Base-by-base conservation (phyloP, 2,329 filamentous ascomycete genomes). In the Fusarium goolgardi region DNA sequence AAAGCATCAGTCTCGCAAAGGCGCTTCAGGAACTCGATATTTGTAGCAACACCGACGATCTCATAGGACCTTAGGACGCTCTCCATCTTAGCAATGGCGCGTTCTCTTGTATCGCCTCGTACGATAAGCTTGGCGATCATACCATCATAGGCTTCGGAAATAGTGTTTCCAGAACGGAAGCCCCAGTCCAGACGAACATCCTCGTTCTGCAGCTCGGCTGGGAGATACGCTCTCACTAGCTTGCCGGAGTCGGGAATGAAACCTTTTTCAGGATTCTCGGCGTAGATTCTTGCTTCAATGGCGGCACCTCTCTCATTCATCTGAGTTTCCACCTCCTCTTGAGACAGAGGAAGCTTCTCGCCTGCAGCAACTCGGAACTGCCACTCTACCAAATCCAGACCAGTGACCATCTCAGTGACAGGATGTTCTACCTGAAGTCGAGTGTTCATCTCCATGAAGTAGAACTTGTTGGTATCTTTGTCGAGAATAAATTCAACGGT, bases 51-150 rank as follows among this genome's bases (percentile, higher is more conserved):
- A 0, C 96, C 96, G 4, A 95, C 96, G 13, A 99, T 90, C 79
- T 99, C 93, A 76, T 98, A 99, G 47, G 93, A 86, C 69, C 93
- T 90, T 13, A 99, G 82, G 1, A 96, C 94, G 6, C 90, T 83
- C 37, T 89, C 88, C 61, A 99, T 84, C 78, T 93, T 96, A 60
- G 92, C 89, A 50, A 99, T 90, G 5, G 94, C 93, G 27, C 91
- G 90, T 76, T 91, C 87, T 62, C 96, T 87, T 58, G 91, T 91
- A 18, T 88, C 86, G 1, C 92, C 96, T 59, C 92, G 88, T 8
- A 98, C 93, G 72, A 99, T 99, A 53, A 99, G 86, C 81, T 99
- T 99, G 44, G 96, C 93, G 71, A 99, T 97, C 96, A 99, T 99
- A 29, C 96, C 96, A 73, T 99, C 96, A 78, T 99, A 99, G 55